A percentile compares a stretch with the other conserved stretches of the same genome.
These are phyloP conservation scores for Chlorokybus atmophyticus DNA, from an alignment of 139 green algal species.

Conservation along the genomic window DNA sequence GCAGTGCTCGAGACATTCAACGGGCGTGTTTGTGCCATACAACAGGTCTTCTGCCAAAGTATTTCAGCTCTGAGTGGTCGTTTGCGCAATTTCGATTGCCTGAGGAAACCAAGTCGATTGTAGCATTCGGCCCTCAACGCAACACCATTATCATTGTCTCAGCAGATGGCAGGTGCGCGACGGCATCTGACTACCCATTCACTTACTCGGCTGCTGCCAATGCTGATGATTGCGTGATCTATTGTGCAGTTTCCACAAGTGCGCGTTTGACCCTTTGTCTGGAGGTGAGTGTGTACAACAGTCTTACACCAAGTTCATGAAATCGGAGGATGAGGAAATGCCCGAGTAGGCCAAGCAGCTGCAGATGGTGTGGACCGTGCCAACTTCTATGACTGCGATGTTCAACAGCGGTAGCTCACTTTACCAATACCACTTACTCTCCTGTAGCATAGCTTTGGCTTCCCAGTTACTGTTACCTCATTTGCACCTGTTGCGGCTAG, in stretches of 20 bases:
- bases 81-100: constrained; percentile 24
- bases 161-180: constrained; percentile 22
- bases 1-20: no score
- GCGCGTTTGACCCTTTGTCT: constrained; percentile 6
- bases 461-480: no score
- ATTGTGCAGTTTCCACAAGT: constrained; percentile 25
- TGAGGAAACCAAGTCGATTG: constrained; percentile 21
- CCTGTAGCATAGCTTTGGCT: no score
- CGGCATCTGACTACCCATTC: neutral
- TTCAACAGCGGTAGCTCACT: no score
- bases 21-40: no score
- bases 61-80: constrained; percentile 35
- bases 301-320: constrained; percentile 26
- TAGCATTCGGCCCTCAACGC: constrained; percentile 23
- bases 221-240: neutral
- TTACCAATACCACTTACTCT: no score
- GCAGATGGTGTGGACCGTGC: no score
- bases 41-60: constrained; percentile 28
- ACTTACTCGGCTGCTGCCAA: neutral
- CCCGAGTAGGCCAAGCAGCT: no score
- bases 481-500: no score
- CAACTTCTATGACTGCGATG: no score
- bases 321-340: constrained; percentile 13
- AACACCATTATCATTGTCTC: constrained; percentile 22
- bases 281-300: constrained; percentile 15